Conservation (phyloP, 176 grass and related monocot genomes). For the Poa annua region DNA sequence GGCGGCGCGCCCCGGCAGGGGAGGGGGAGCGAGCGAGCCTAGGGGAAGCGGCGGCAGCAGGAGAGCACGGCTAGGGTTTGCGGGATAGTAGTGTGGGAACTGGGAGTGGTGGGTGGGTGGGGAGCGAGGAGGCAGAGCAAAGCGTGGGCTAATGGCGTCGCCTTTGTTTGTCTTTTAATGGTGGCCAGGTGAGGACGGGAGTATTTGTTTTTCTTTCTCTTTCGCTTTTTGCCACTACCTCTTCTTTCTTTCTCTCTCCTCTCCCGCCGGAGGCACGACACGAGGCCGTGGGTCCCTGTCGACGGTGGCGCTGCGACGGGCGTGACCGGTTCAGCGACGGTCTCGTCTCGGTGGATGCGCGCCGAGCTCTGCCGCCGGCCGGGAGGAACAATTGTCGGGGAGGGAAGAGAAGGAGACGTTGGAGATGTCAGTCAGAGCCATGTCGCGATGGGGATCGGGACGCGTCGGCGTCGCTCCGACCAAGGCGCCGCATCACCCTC, state of each 20-base stretch:
- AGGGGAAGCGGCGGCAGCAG: not conserved
- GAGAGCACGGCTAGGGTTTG: conserved; percentile 48
- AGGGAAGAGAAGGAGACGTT: not conserved
- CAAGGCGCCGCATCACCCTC: too few relatives aligned
- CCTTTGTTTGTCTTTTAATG: conserved; percentile 64
- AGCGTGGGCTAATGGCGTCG: conserved; percentile 47
- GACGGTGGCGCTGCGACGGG: too few relatives aligned
- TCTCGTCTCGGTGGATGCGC: not conserved
- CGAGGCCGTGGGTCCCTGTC: not conserved
- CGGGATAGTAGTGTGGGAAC: not conserved
- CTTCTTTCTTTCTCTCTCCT: not conserved
- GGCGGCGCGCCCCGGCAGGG: not conserved
- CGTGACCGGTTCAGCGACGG: too few relatives aligned
- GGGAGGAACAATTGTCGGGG: conserved; percentile 36
- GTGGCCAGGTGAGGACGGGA: too few relatives aligned
- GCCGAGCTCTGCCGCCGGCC: not conserved
- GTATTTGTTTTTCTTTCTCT: conserved; percentile 4
- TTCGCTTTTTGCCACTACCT: conserved; percentile 38
- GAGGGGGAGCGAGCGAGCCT: too few relatives aligned
- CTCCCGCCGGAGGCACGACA: not conserved
- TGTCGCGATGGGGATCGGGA: too few relatives aligned
- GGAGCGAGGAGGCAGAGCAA: not conserved
- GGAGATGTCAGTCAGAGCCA: too few relatives aligned
- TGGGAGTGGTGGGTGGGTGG: not conserved
- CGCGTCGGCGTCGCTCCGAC: too few relatives aligned